Evolutionary conservation across 164 flowering plant genomes (phyloP).

Genomic region (Paratinospora sagittata): DNA sequence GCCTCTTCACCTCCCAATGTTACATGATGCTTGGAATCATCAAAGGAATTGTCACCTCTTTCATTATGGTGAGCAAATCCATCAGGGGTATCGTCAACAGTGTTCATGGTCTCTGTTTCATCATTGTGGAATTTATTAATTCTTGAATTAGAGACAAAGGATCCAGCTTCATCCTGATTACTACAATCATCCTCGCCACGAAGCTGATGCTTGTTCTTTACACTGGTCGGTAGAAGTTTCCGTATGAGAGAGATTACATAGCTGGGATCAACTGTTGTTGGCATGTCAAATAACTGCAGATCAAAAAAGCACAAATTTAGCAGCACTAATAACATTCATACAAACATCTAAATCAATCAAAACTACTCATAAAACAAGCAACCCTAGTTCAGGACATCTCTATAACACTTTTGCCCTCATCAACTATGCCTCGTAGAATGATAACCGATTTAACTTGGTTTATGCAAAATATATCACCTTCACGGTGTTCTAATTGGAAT

Average conservation of each 20-base stretch:
- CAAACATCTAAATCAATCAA: not conserved
- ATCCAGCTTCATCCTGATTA: conserved; percentile 17
- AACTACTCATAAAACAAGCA: no score
- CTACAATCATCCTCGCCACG: conserved; percentile 18
- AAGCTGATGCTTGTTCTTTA: conserved; percentile 9
- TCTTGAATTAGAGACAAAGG: conserved; percentile 7
- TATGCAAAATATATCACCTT: not conserved
- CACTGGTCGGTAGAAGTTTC: conserved; percentile 52
- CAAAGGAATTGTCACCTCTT: conserved; percentile 12
- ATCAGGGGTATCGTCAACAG: conserved; percentile 19
- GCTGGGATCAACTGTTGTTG: conserved; percentile 89
- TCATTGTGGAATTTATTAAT: not conserved
- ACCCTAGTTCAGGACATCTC: no score
- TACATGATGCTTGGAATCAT: conserved; percentile 10
- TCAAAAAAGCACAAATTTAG: conserved; percentile 3
- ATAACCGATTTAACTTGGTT: not conserved
- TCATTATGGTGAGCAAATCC: conserved; percentile 11
- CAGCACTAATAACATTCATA: not conserved
- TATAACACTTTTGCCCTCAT: no score
- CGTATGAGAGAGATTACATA: conserved; percentile 78
- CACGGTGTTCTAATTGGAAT: not conserved
- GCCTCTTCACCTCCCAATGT: conserved; percentile 33
- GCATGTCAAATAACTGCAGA: conserved; percentile 68
- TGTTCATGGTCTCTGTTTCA: conserved; percentile 27
- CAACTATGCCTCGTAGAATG: not conserved